Percentiles rank a stretch among this genome's conserved stretches.
phyloP scores from a whole-genome alignment of 768 basidiomycete genomes.

The Suillus decipiens region DNA sequence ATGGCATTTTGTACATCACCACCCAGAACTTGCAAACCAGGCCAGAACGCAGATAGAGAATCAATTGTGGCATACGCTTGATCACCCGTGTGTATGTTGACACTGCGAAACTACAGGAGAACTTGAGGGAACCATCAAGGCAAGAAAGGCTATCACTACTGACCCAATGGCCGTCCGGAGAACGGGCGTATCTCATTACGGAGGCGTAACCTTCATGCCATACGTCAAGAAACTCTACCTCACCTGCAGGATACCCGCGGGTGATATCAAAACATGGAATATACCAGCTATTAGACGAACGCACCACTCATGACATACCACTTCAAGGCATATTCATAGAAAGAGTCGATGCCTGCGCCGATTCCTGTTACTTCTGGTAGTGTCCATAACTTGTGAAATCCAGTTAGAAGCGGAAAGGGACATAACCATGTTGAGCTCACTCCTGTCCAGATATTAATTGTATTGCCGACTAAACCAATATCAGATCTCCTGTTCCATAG shows the following conservation, averaged over 20 bases:
- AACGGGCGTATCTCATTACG: conserved; percentile 82
- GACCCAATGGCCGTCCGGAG: conserved; percentile 88
- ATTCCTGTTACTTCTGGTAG: conserved; percentile 77
- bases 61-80: conserved; percentile 81
- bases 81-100: conserved; percentile 81
- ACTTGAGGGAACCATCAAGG: conserved; percentile 7
- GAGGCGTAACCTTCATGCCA: conserved; percentile 84
- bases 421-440: conserved; percentile 43
- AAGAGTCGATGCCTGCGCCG: conserved; percentile 95
- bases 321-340: conserved; percentile 92
- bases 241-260: conserved; percentile 45
- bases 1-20: conserved; percentile 90
- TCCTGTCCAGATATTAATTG: conserved; percentile 80
- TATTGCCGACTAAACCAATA: conserved; percentile 87
- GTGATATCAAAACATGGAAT: conserved; percentile 22
- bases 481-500: conserved; percentile 90
- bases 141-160: neutral
- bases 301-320: conserved; percentile 87
- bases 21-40: conserved; percentile 88
- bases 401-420: conserved; percentile 10
- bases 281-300: conserved; percentile 16
- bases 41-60: conserved; percentile 95
- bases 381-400: conserved; percentile 57
- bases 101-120: conserved; percentile 69
- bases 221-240: conserved; percentile 78